A percentile compares a stretch with the other conserved stretches of the same genome.
These are phyloP conservation scores for Phaeosphaeriaceae sp. DNA, from an alignment of 2,329 filamentous ascomycete genomes.

Conservation along the genomic window DNA sequence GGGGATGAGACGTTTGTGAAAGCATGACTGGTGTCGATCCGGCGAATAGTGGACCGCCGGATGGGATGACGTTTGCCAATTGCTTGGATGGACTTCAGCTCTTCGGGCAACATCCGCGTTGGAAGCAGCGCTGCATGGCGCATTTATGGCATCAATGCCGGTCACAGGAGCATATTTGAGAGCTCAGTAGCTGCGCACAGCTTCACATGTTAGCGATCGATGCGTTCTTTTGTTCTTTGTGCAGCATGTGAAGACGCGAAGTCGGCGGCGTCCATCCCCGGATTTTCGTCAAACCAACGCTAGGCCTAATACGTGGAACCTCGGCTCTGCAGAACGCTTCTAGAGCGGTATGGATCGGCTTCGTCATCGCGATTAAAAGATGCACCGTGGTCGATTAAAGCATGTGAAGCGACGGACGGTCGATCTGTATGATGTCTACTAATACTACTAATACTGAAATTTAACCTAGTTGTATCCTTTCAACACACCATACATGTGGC, in stretches of 20 bases:
- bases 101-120: background rate
- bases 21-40: conserved; percentile 30
- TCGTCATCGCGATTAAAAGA: conserved; percentile 1
- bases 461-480: conserved; percentile 36
- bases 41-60: conserved; percentile 32
- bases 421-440: background rate
- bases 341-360: conserved; percentile 4
- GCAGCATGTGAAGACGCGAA: conserved; percentile 40
- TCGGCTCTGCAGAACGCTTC: conserved; percentile 10
- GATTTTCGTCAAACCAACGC: conserved; percentile 5
- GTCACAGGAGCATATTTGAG: background rate
- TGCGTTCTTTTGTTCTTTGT: conserved; percentile 16
- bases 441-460: background rate
- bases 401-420: background rate
- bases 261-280: conserved; percentile 18
- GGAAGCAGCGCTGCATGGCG: background rate
- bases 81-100: conserved; percentile 24
- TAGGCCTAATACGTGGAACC: conserved; percentile 16
- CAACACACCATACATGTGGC: conserved; percentile 33
- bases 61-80: conserved; percentile 47
- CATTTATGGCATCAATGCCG: background rate
- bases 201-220: conserved; percentile 38
- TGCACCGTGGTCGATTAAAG: too few species aligned
- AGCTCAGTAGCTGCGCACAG: conserved; percentile 27
- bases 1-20: conserved; percentile 26